Base-by-base conservation (phyloP, 352 stramenopile genomes). In the Phytophthora multivora region DNA sequence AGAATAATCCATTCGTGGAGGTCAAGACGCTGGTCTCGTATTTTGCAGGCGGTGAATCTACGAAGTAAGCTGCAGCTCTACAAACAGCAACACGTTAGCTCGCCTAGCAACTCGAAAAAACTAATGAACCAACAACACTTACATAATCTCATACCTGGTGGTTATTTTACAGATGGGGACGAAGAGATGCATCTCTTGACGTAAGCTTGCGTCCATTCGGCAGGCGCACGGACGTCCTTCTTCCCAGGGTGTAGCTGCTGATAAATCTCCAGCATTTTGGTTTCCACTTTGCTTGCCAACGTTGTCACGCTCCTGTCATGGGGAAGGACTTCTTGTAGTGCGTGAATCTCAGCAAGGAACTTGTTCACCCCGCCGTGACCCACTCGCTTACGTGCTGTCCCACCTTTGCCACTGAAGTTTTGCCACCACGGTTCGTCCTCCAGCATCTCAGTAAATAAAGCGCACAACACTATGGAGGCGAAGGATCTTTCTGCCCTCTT, bases 391-490 rank as follows among this genome's bases (percentile, higher is more conserved):
- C 26, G 61, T 70, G 25, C 72, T 55, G 21, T 69, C 69, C 19
- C 42, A 54, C 36, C 53, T 42, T 65, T 73, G 66, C 45, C 54
- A 50, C 33, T 57, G 35, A 89, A 66, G 5, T 67, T 59, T 36
- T 88, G 73, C 80, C 82, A 91, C 82, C 82, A 91, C 7, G 46
- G 25, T 18, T 83, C 80, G 53, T 93, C 78, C 18, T 77, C 59
- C 35, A 79, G 54, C 63, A 93, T 90, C 42, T 86, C 77, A 23
- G 57, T 46, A 18, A 93, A 56, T 60, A 91, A 60, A 15, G 72
- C 60, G 43, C 80, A 61, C 2, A 90, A 38, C 23, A 89, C 66
- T 61, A 90, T 77, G 11, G 63, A 68, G 9, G 30, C 82, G 53
- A 66, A 86, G 9, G 35, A 69, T 33, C 23, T 63, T 50, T 12